Conservation (phyloP, 306 rosid genomes). For the Dryas drummondii region DNA sequence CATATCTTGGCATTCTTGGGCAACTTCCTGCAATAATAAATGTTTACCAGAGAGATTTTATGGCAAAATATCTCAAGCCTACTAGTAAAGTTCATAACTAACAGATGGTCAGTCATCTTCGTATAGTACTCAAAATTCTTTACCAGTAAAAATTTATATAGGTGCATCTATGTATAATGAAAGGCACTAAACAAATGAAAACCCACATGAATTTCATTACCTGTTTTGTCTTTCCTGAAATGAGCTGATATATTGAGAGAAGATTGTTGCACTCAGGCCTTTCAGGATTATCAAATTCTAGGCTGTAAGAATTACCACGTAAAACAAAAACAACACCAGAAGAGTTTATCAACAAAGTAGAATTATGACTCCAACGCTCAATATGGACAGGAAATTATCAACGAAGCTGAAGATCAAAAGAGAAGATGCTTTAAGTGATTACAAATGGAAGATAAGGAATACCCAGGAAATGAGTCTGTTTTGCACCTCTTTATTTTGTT, state of each 20-base stretch:
- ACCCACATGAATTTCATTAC: constrained; percentile 34
- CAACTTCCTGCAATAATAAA: constrained; percentile 64
- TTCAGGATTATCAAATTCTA: constrained; percentile 88
- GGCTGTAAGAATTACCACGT: constrained; percentile 48
- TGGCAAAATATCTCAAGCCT: constrained; percentile 10
- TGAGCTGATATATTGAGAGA: constrained; percentile 84
- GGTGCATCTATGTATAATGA: not conserved
- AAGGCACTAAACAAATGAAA: constrained; percentile 8
- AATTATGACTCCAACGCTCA: constrained; percentile 3
- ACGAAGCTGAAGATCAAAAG: constrained; percentile 23
- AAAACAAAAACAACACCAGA: constrained; percentile 12
- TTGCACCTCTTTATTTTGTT: constrained; percentile 98
- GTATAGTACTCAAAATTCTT: not conserved
- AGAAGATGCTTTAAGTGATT: constrained; percentile 21
- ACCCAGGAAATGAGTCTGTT: constrained; percentile 88
- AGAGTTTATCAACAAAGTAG: constrained; percentile 12
- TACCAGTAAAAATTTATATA: not conserved
- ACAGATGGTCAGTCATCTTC: constrained; percentile 6
- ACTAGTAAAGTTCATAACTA: constrained; percentile 8
- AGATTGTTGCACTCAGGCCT: constrained; percentile 97
- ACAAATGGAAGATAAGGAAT: constrained; percentile 34
- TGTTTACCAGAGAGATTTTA: not conserved
- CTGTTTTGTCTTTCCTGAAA: constrained; percentile 82
- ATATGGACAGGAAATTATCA: constrained; percentile 2
- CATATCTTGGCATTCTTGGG: constrained; percentile 71